phyloP scores from a whole-genome alignment of 129 eudicot genomes.

The Chrysanthemum lavandulifolium region DNA sequence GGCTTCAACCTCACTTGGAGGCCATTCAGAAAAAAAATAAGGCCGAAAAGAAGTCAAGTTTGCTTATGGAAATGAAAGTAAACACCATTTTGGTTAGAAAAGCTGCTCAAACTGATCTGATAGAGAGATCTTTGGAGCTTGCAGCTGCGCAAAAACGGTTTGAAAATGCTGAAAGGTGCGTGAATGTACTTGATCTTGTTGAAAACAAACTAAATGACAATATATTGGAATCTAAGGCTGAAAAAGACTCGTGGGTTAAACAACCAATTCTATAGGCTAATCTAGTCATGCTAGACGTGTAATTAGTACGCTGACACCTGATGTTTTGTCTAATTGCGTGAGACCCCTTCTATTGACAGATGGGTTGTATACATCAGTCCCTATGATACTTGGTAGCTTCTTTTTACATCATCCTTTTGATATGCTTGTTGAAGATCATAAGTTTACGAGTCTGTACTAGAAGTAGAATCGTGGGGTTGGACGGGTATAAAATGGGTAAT shows the following conservation, averaged over 20 bases:
- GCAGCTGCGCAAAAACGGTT: constrained; percentile 5
- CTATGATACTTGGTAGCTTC: too few species aligned
- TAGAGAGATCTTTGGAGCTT: constrained; percentile 16
- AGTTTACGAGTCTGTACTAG: too few species aligned
- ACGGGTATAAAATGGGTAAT: too few species aligned
- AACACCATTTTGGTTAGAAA: constrained; percentile 9
- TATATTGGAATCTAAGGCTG: constrained; percentile 21
- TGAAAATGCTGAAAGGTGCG: constrained; percentile 26
- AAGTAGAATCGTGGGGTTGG: too few species aligned
- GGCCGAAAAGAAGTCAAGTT: background rate
- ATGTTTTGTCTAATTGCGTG: background rate
- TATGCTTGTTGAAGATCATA: too few species aligned
- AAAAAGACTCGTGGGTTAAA: constrained; percentile 24
- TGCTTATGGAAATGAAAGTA: constrained; percentile 1
- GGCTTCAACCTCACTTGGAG: constrained; percentile 29
- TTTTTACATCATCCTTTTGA: too few species aligned
- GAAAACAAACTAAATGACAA: constrained; percentile 23
- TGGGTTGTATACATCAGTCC: background rate
- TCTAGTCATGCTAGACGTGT: background rate
- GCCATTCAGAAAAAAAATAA: background rate
- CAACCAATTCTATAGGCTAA: constrained; percentile 4
- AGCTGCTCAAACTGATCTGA: constrained; percentile 28
- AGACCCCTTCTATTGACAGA: background rate
- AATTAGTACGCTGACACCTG: background rate
- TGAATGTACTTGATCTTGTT: constrained; percentile 28